A percentile compares a stretch with the other conserved stretches of the same genome.
phyloP scores from a whole-genome alignment of 345 rosid genomes.

The Leavenworthia alabamica region DNA sequence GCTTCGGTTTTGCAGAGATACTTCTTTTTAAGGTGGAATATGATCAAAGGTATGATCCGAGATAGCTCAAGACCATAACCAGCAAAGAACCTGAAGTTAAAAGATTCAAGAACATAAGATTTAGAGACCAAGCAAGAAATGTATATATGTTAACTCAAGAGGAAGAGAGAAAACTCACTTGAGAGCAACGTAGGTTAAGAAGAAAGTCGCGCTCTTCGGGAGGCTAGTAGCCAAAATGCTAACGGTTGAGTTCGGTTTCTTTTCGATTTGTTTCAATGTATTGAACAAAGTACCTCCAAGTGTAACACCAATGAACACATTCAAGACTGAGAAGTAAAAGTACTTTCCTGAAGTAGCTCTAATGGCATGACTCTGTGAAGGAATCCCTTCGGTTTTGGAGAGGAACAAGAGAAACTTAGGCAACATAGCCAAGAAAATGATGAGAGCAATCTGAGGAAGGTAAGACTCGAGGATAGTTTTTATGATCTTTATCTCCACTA shows the following conservation, averaged over 20 bases:
- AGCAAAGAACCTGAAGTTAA: slow-evolving; percentile 57
- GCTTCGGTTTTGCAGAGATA: slow-evolving; percentile 86
- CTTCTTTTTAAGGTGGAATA: slow-evolving; percentile 78
- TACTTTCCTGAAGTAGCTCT: slow-evolving; percentile 90
- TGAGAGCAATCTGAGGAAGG: slow-evolving; percentile 83
- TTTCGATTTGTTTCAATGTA: slow-evolving; percentile 44
- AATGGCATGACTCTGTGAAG: slow-evolving; percentile 57
- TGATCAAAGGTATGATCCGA: slow-evolving; percentile 66
- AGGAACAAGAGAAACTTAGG: slow-evolving; percentile 72
- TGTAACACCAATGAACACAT: slow-evolving; percentile 86
- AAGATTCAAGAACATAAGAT: background rate
- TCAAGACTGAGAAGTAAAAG: slow-evolving; percentile 67
- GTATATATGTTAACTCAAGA: background rate
- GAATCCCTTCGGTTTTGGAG: slow-evolving; percentile 79
- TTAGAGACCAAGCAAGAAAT: background rate
- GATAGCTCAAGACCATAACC: slow-evolving; percentile 91
- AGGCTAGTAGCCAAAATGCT: slow-evolving; percentile 53
- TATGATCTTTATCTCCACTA: slow-evolving; percentile 35
- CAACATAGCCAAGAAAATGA: slow-evolving; percentile 64
- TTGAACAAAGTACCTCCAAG: slow-evolving; percentile 58
- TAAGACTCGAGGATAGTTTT: slow-evolving; percentile 71
- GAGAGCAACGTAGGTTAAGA: slow-evolving; percentile 79
- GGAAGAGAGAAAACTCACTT: slow-evolving; percentile 44
- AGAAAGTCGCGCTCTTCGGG: slow-evolving; percentile 83
- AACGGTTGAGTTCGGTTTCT: slow-evolving; percentile 36